Percentiles rank a stretch among this genome's conserved stretches.
These are phyloP conservation scores for Beauveria sp. DNA, from an alignment of 2,329 filamentous ascomycete species.

Conservation along the genomic window DNA sequence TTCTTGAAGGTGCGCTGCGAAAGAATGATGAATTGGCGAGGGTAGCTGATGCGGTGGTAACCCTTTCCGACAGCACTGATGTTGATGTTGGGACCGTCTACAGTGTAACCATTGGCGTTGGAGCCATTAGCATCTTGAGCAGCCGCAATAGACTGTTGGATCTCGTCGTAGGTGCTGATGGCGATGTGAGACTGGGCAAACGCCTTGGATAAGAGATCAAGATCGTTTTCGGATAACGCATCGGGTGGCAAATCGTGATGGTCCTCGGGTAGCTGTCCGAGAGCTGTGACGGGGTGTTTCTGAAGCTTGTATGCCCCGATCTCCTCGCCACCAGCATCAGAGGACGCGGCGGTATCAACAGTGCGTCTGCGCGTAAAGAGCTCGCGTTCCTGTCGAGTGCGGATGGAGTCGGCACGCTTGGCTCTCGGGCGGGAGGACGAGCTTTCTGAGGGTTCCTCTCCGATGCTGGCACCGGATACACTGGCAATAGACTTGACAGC, in stretches of 20 bases:
- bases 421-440: constrained; percentile 57
- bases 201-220: constrained; percentile 71
- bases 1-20: constrained; percentile 94
- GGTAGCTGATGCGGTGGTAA: constrained; percentile 73
- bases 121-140: constrained; percentile 61
- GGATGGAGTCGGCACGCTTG: constrained; percentile 73
- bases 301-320: constrained; percentile 44
- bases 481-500: constrained; percentile 89
- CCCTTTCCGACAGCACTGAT: constrained; percentile 62
- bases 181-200: constrained; percentile 77
- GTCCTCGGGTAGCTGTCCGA: constrained; percentile 62
- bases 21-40: constrained; percentile 80
- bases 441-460: constrained; percentile 57
- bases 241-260: constrained; percentile 53
- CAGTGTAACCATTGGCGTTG: constrained; percentile 46
- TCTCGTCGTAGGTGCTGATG: constrained; percentile 66
- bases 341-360: constrained; percentile 54
- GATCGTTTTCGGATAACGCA: constrained; percentile 61
- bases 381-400: constrained; percentile 78
- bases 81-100: constrained; percentile 40
- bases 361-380: constrained; percentile 76
- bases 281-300: constrained; percentile 31
- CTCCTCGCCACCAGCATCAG: constrained; percentile 46
- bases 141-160: constrained; percentile 56
- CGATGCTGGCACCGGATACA: constrained; percentile 66